Evolutionary conservation across 2,329 filamentous ascomycete species (phyloP), one percentile per base, ranked within the genome.

Genomic region (Phialemonium atrogriseum): DNA sequence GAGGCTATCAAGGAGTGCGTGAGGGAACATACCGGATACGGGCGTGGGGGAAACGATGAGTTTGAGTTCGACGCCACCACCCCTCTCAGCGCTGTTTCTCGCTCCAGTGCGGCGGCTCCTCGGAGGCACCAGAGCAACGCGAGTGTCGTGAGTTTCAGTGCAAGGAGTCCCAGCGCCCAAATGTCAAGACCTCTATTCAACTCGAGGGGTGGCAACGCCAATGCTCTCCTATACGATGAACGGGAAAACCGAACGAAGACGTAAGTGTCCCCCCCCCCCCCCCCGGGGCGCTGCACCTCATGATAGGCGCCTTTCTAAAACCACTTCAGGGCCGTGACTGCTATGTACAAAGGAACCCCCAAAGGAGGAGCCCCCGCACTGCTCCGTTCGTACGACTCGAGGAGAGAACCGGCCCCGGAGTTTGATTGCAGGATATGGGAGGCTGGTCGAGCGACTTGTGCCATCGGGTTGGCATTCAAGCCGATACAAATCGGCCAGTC

Each of bases 371-470:
- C 75, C 2, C 72, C 88, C 3, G 80, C 80, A 7, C 58, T 96
- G 37, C 65, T 98, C 34, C 80, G 91, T 43, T 96, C 89, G 2
- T 98, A 98, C 58, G 89, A 96, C 54, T 96, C 91, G 11, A 75
- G 89, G 47, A 86, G 83, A 55, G 91, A 96, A 55, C 83, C 88
- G 1, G 74, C 87, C 0, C 84, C 89, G 3, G 88, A 95, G 55
- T 89, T 86, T 39, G 84, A 94, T 50, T 94, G 88, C 58, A 94
- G 81, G 27, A 91, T 98, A 35, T 98, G 91, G 91, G 81, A 98
- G 60, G 91, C 91, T 5, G 91, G 91, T 9, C 77, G 91, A 38
- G 91, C 91, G n/a, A 98, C 91, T 1, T 85, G 75, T 32, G 85
- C 91, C 1, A 91, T 89, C 1, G 86, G 84, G 1, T 67, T 95